Percentiles rank a stretch among this genome's conserved stretches.
These are phyloP conservation scores for Pinus taeda DNA, from an alignment of 75 land plant genomes.

Conservation along the genomic window DNA sequence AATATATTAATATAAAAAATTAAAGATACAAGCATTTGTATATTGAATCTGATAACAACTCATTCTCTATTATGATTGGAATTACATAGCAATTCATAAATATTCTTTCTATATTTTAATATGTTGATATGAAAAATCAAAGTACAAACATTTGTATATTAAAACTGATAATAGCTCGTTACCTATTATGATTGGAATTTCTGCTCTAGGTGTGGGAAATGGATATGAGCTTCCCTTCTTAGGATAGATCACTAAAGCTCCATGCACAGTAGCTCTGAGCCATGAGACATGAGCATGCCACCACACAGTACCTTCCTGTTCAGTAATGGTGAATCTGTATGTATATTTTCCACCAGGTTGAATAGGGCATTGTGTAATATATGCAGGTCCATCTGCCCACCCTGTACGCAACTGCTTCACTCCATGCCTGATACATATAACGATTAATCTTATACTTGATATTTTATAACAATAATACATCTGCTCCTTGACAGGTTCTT, in stretches of 20 bases:
- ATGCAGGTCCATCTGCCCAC: slow-evolving; percentile 16
- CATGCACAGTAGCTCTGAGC: slow-evolving; percentile 22
- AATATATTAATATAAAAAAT: too few species aligned
- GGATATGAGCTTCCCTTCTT: slow-evolving; percentile 8
- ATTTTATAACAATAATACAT: too few species aligned
- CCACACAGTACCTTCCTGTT: slow-evolving; percentile 18
- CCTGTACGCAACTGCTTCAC: slow-evolving; percentile 13
- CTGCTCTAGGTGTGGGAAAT: slow-evolving; percentile 11
- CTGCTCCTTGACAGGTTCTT: too few species aligned
- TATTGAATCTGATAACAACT: too few species aligned
- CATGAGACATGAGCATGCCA: slow-evolving; percentile 20
- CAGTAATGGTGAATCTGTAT: slow-evolving; percentile 15
- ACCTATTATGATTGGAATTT: slow-evolving; percentile 19
- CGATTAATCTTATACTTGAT: too few species aligned
- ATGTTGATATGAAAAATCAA: not conserved
- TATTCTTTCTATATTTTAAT: too few species aligned
- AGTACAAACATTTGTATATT: not conserved
- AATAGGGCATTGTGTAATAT: slow-evolving; percentile 22
- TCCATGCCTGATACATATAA: slow-evolving; percentile 10
- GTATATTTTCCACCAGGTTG: not conserved
- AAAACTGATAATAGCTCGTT: not conserved
- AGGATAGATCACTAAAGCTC: slow-evolving; percentile 14
- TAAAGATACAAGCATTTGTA: too few species aligned
- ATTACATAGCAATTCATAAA: too few species aligned
- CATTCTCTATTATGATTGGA: too few species aligned